These are phyloP conservation scores for Cladosporium colombiae DNA, from an alignment of 2,329 filamentous ascomycete species.

Conservation along the genomic window DNA sequence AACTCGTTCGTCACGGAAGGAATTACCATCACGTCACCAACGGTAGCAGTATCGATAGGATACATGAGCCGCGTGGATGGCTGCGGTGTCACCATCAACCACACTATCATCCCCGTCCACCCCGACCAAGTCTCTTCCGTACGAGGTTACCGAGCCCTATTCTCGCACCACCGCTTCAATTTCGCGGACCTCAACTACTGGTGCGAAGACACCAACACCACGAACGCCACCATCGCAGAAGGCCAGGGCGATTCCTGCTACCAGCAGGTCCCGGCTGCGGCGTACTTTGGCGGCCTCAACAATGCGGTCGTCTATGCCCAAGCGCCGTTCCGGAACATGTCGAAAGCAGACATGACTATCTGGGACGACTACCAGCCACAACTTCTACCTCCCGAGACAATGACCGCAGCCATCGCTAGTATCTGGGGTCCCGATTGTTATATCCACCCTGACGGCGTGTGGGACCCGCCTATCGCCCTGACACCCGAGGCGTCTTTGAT, in stretches of 20 bases:
- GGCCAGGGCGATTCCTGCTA: conserved; percentile 26
- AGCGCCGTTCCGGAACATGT: conserved; percentile 11
- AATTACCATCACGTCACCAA: conserved; percentile 30
- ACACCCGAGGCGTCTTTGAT: conserved; percentile 3
- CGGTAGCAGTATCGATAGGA: conserved; percentile 25
- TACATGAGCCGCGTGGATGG: conserved; percentile 25
- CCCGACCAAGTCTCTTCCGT: conserved; percentile 27
- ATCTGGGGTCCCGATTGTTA: conserved; percentile 23
- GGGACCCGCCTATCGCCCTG: conserved; percentile 27
- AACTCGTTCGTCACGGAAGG: conserved; percentile 29
- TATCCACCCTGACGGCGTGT: conserved; percentile 25
- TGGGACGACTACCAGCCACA: conserved; percentile 29
- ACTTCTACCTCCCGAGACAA: conserved; percentile 21
- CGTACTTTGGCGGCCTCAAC: conserved; percentile 26
- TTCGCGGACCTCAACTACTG: conserved; percentile 31
- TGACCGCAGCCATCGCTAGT: conserved; percentile 16
- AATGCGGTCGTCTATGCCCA: conserved; percentile 16
- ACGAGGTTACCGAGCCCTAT: conserved; percentile 25
- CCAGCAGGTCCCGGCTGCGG: conserved; percentile 29
- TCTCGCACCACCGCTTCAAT: conserved; percentile 25
- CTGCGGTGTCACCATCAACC: conserved; percentile 27
- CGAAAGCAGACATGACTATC: conserved; percentile 24
- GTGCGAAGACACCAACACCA: conserved; percentile 24
- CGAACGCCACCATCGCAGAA: conserved; percentile 24
- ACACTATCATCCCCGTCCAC: conserved; percentile 26